Base-by-base conservation (phyloP, 176 grass and related monocot genomes). In the Oryza australiensis region DNA sequence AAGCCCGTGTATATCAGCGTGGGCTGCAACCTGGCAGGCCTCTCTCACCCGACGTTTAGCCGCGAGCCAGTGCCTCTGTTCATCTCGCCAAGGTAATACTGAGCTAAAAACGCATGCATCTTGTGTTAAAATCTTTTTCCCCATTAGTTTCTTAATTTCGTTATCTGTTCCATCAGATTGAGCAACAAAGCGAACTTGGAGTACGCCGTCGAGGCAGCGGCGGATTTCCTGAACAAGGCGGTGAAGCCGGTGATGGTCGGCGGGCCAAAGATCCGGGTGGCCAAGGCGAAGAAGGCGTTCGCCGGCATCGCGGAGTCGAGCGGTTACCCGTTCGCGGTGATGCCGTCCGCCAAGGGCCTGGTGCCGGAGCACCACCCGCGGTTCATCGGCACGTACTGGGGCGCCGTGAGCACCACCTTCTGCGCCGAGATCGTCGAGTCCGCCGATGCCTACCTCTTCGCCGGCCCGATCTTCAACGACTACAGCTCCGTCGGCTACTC, bases 311-410 rank as follows among this genome's bases (percentile, higher is more conserved):
- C 88, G 0, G 83, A 93, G 14, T 71, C 59, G 7, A 86, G 79
- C 59, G 93, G 93, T 38, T 96, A 88, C 76, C 86, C 93, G 0
- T 59, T 92, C 13, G 86, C 93, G 1, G 88, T 96, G 38, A 89
- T 93, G 90, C 90, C 93, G 20, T 88, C 93, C 13, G 93, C 83
- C 16, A 96, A 96, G 80, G 93, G 93, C 1, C 32, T 93, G 32
- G 90, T 89, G 35, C 88, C 79, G 14, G 93, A 96, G 82, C 66
- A 92, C 66, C 90, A 92, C 70, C 88, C 82, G 32, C 93, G 88
- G 28, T 96, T 96, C 85, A 96, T 96, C 48, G 93, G 93, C 60
- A 96, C 93, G 66, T 96, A 92, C 76, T 96, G 93, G 93, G 90
- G 90, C 6, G 88, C 90, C 26, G 67, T 90, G 11, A 90, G 93